These are phyloP conservation scores for Cladosporium sp. DNA, from an alignment of 2,329 filamentous ascomycete genomes.

Conservation along the genomic window DNA sequence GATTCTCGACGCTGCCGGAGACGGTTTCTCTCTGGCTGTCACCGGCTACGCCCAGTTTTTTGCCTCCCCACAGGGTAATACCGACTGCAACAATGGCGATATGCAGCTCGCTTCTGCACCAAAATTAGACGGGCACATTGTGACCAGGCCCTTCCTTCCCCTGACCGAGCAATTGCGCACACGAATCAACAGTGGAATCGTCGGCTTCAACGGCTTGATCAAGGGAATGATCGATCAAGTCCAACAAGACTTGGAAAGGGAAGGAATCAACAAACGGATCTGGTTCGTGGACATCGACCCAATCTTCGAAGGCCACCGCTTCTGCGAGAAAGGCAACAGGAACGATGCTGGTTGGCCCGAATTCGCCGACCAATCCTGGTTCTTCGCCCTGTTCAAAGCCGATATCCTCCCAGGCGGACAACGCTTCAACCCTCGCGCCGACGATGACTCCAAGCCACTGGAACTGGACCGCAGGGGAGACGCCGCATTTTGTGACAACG, in stretches of 20 bases:
- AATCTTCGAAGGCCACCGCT: not conserved
- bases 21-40: not conserved
- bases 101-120: not conserved
- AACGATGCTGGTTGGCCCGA: not conserved
- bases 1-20: not conserved
- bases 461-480: not conserved
- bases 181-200: not conserved
- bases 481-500: not conserved
- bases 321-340: not conserved
- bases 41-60: not conserved
- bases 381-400: not conserved
- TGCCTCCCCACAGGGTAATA: not conserved
- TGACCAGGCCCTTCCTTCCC: not conserved
- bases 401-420: not conserved
- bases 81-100: not conserved
- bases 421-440: not conserved
- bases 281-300: not conserved
- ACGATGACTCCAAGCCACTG: not conserved
- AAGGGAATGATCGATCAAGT: not conserved
- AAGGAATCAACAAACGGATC: not conserved
- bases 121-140: not conserved
- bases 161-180: not conserved
- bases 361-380: not conserved
- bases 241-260: not conserved
- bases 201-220: not conserved